These are phyloP conservation scores for Trypanosoma conorhini DNA, from an alignment of 208 protist genomes.

Conservation along the genomic window DNA sequence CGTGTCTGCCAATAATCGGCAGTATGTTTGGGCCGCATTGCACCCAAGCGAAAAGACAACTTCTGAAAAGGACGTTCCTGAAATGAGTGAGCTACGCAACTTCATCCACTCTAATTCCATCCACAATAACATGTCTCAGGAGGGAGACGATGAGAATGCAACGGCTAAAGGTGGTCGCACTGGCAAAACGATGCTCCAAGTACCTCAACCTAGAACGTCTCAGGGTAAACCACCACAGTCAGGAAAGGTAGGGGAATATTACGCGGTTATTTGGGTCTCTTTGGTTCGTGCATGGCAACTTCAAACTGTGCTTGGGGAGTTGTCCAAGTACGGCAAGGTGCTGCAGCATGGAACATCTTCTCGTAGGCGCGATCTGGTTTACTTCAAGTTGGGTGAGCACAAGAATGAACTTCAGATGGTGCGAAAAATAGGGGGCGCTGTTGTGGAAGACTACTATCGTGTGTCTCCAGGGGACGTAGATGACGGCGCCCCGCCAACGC, in stretches of 20 bases:
- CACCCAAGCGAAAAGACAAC: conserved; percentile 16
- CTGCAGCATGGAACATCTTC: conserved; percentile 22
- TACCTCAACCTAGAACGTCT: conserved; percentile 69
- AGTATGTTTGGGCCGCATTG: conserved; percentile 24
- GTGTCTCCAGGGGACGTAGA: conserved; percentile 16
- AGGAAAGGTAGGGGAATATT: conserved; percentile 33
- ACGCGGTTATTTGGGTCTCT: conserved; percentile 30
- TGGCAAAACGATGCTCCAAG: conserved; percentile 33
- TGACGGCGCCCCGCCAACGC: conserved; percentile 14
- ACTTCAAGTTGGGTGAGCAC: conserved; percentile 28
- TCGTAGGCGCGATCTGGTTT: conserved; percentile 23
- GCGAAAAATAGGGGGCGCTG: conserved; percentile 24
- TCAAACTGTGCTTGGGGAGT: conserved; percentile 15
- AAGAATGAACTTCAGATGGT: conserved; percentile 23
- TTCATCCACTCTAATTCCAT: conserved; percentile 41
- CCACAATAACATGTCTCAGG: conserved; percentile 28
- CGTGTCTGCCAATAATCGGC: neutral
- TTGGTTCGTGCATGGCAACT: conserved; percentile 12
- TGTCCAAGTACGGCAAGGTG: conserved; percentile 29
- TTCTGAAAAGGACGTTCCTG: conserved; percentile 23
- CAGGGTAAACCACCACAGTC: conserved; percentile 34
- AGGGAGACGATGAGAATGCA: conserved; percentile 23
- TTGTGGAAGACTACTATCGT: conserved; percentile 26
- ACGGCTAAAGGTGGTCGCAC: conserved; percentile 12
- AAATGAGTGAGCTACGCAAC: conserved; percentile 29